A percentile compares a stretch with the other conserved stretches of the same genome.
Evolutionary conservation across 345 rosid genomes (phyloP).

Genomic region (Fremontodendron californicum): DNA sequence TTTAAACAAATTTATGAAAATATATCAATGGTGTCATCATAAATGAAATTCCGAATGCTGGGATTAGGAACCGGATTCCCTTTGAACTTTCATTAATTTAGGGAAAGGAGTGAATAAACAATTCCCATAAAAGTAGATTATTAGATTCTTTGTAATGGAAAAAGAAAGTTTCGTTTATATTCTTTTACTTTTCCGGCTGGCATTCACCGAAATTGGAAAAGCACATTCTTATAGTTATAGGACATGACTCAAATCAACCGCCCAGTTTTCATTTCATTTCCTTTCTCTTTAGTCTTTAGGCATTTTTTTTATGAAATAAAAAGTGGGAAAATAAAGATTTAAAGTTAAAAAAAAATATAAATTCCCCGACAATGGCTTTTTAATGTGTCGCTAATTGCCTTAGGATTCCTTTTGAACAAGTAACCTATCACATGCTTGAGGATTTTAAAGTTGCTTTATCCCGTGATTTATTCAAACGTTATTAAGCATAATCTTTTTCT

Average conservation of each 20-base stretch:
- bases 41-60: too few relatives aligned
- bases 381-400: background rate
- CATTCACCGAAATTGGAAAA: background rate
- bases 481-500: background rate
- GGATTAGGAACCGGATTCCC: background rate
- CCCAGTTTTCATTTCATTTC: background rate
- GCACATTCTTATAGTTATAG: too few relatives aligned
- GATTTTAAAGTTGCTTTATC: background rate
- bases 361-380: background rate
- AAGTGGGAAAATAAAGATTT: background rate
- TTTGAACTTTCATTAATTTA: background rate
- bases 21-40: too few relatives aligned
- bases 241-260: background rate
- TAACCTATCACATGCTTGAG: background rate
- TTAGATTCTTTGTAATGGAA: background rate
- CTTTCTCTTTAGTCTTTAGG: background rate
- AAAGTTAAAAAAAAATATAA: background rate
- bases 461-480: background rate
- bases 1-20: too few relatives aligned
- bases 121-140: background rate
- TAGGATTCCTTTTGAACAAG: background rate
- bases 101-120: background rate
- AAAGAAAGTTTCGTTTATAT: background rate
- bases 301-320: background rate
- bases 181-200: background rate